Percentiles rank a stretch among this genome's conserved stretches.
These are phyloP conservation scores for Penicillium aurantiogriseum DNA, from an alignment of 2,329 filamentous ascomycete species.

Conservation along the genomic window DNA sequence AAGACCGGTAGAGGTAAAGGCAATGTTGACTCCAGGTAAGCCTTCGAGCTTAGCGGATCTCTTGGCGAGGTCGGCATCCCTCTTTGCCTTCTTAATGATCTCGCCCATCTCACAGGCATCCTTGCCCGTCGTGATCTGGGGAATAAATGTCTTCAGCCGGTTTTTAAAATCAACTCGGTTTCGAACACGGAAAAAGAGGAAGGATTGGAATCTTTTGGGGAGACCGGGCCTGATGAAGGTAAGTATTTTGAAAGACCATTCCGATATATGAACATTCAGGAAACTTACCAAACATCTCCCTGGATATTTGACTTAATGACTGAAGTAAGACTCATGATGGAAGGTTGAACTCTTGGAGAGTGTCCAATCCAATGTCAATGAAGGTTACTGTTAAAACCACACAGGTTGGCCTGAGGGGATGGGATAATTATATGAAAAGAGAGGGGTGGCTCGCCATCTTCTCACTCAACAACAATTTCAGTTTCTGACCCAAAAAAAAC, in stretches of 20 bases:
- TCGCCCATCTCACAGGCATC: conserved; percentile 4
- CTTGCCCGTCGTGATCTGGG: conserved; percentile 14
- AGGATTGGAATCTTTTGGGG: conserved; percentile 7
- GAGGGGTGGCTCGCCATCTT: background rate
- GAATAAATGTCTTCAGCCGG: conserved; percentile 8
- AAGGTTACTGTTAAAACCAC: background rate
- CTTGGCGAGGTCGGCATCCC: background rate
- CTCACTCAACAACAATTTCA: background rate
- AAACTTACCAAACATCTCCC: conserved; percentile 17
- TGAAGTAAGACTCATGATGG: conserved; percentile 5
- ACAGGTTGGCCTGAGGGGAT: background rate
- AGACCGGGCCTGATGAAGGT: background rate
- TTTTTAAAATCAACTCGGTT: conserved; percentile 8
- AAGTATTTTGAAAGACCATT: background rate
- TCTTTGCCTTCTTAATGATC: conserved; percentile 1
- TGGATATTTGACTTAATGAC: conserved; percentile 14
- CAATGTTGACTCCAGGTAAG: conserved; percentile 9
- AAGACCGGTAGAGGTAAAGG: conserved; percentile 9
- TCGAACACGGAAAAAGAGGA: conserved; percentile 16
- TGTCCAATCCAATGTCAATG: background rate
- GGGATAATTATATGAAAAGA: conserved; percentile 1
- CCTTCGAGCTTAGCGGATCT: background rate
- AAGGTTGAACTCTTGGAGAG: background rate
- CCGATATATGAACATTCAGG: background rate
- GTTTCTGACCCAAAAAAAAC: background rate